Evolutionary conservation across 2,329 filamentous ascomycete genomes (phyloP).

Genomic region (Exophiala sideris): DNA sequence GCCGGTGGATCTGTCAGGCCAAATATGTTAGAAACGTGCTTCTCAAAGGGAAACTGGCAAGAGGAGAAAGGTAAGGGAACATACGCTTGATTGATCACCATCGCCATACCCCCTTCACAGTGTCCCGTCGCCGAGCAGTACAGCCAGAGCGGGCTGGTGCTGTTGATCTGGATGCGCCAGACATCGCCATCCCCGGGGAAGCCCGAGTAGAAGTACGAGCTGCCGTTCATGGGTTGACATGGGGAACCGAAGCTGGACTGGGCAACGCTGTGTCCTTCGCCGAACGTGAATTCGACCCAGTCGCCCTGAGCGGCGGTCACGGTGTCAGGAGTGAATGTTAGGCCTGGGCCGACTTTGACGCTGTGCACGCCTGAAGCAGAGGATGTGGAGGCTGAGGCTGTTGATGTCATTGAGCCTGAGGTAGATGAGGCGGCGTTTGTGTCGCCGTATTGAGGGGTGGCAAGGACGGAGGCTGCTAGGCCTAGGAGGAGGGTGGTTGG

Average conservation of each 20-base stretch:
- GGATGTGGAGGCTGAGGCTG: constrained; percentile 2
- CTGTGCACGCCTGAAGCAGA: constrained; percentile 14
- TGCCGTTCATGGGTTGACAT: constrained; percentile 43
- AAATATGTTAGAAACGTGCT: no score
- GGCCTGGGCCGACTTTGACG: constrained; percentile 29
- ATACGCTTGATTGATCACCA: constrained; percentile 50
- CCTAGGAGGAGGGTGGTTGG: constrained; percentile 17
- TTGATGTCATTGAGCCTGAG: not conserved
- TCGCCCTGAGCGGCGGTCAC: constrained; percentile 47
- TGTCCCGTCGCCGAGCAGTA: constrained; percentile 52
- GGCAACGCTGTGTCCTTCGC: constrained; percentile 51
- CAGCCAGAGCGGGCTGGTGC: constrained; percentile 47
- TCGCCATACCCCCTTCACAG: constrained; percentile 51
- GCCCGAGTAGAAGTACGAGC: constrained; percentile 44
- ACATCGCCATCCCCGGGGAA: constrained; percentile 33
- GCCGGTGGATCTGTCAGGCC: not conserved
- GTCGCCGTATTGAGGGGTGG: constrained; percentile 20
- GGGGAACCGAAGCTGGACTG: constrained; percentile 49
- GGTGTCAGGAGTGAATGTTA: constrained; percentile 45
- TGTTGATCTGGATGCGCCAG: constrained; percentile 48
- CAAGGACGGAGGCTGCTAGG: constrained; percentile 22
- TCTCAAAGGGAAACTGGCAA: not conserved
- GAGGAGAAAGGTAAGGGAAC: not conserved
- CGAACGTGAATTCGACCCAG: constrained; percentile 54
- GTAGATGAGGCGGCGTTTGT: constrained; percentile 1